These are phyloP conservation scores for Pelargonium australe DNA, from an alignment of 441 rosid species.

Conservation along the genomic window DNA sequence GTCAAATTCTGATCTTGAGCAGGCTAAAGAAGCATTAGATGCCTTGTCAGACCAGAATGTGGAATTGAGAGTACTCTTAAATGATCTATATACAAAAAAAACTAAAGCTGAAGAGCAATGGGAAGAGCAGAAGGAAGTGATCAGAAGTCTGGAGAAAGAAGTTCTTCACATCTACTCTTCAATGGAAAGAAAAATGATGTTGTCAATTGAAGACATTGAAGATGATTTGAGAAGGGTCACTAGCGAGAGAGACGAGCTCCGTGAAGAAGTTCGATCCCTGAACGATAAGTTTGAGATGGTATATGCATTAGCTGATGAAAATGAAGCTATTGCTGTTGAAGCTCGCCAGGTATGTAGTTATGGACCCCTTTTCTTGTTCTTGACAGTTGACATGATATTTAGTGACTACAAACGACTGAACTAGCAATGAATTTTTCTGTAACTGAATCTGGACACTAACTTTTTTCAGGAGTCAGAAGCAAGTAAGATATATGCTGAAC, in stretches of 20 bases:
- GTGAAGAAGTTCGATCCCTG: constrained; percentile 51
- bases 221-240: constrained; percentile 43
- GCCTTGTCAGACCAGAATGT: constrained; percentile 56
- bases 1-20: constrained; percentile 48
- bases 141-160: constrained; percentile 69
- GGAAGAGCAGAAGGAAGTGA: constrained; percentile 65
- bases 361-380: constrained; percentile 19
- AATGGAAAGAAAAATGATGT: constrained; percentile 39
- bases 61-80: constrained; percentile 55
- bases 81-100: constrained; percentile 59
- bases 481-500: constrained; percentile 66
- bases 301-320: constrained; percentile 75
- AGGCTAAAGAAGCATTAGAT: constrained; percentile 50
- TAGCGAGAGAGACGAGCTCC: constrained; percentile 56
- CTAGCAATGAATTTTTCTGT: not conserved
- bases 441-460: constrained; percentile 6
- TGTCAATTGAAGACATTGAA: constrained; percentile 44
- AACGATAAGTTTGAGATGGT: constrained; percentile 66
- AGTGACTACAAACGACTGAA: not conserved
- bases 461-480: constrained; percentile 67
- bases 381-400: constrained; percentile 7
- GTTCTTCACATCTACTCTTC: constrained; percentile 51
- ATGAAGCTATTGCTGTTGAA: constrained; percentile 76
- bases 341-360: constrained; percentile 59
- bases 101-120: constrained; percentile 62